Percentiles rank a stretch among this genome's conserved stretches.
These are phyloP conservation scores for Suillus occidentalis DNA, from an alignment of 768 basidiomycete genomes.

Conservation along the genomic window DNA sequence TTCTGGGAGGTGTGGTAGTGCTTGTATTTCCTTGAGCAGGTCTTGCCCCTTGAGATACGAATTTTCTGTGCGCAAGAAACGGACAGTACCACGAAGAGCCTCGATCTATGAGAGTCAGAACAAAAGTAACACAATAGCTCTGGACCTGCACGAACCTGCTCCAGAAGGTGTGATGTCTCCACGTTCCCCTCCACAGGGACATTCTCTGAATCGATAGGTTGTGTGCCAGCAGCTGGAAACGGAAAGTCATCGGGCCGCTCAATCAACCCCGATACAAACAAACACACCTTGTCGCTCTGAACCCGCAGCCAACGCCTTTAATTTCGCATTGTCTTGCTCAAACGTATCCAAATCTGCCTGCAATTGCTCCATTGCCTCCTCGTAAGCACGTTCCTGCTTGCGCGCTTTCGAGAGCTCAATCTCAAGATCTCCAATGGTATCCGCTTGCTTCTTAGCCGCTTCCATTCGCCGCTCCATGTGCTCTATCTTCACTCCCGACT, in stretches of 20 bases:
- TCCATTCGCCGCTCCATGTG: conserved; percentile 94
- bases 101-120: conserved; percentile 61
- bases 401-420: conserved; percentile 73
- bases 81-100: conserved; percentile 84
- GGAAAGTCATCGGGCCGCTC: neutral
- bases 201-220: conserved; percentile 57
- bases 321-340: conserved; percentile 84
- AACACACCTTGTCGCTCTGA: conserved; percentile 70
- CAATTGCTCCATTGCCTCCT: conserved; percentile 91
- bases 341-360: conserved; percentile 84
- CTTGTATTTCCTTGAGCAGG: conserved; percentile 77
- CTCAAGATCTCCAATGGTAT: conserved; percentile 80
- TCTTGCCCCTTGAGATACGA: conserved; percentile 92
- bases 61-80: conserved; percentile 93
- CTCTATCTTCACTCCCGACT: conserved; percentile 88
- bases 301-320: conserved; percentile 67
- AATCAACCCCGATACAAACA: neutral
- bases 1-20: conserved; percentile 64
- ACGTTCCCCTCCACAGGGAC: conserved; percentile 74
- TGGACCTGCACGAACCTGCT: conserved; percentile 58
- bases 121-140: neutral
- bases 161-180: conserved; percentile 84
- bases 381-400: conserved; percentile 87
- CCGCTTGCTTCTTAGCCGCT: conserved; percentile 86
- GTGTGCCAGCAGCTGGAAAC: conserved; percentile 44